A percentile compares a stretch with the other conserved stretches of the same genome.
Evolutionary conservation across 768 basidiomycete genomes (phyloP).

Genomic region (Gymnopilus junonius): DNA sequence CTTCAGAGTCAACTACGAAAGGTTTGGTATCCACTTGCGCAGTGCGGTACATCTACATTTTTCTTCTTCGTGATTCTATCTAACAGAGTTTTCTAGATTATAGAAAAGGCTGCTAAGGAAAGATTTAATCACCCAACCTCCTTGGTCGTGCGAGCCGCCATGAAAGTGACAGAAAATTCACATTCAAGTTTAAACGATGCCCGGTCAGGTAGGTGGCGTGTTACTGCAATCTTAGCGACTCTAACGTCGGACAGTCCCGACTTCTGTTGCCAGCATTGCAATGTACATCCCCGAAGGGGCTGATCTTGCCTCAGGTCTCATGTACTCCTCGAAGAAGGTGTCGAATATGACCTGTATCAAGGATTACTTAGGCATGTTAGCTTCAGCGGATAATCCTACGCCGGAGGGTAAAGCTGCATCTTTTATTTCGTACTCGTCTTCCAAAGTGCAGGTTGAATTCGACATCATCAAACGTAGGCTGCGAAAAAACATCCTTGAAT

Average conservation of each 20-base stretch:
- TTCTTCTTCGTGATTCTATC: conserved; percentile 10
- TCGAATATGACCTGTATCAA: conserved; percentile 66
- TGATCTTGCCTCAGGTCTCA: conserved; percentile 65
- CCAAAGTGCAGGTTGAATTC: conserved; percentile 83
- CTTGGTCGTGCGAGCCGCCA: conserved; percentile 67
- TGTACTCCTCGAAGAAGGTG: conserved; percentile 56
- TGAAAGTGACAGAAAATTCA: conserved; percentile 70
- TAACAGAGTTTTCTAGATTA: conserved; percentile 55
- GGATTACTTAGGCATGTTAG: conserved; percentile 81
- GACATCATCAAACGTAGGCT: conserved; percentile 70
- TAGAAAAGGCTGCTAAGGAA: conserved; percentile 75
- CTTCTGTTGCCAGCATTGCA: conserved; percentile 66
- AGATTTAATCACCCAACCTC: conserved; percentile 81
- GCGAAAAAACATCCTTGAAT: conserved; percentile 73
- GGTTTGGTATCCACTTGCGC: conserved; percentile 84
- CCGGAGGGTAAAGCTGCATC: conserved; percentile 67
- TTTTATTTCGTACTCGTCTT: conserved; percentile 71
- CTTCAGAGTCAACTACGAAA: conserved; percentile 89
- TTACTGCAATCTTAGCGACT: not conserved
- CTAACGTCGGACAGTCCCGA: conserved; percentile 52
- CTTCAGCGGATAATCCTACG: conserved; percentile 84
- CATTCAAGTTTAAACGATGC: conserved; percentile 65
- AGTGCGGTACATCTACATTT: conserved; percentile 65
- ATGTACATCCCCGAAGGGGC: conserved; percentile 67
- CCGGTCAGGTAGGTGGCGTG: conserved; percentile 56